Base-by-base conservation (phyloP, 1,284 basidiomycete genomes). In the Cryptococcus sp. region DNA sequence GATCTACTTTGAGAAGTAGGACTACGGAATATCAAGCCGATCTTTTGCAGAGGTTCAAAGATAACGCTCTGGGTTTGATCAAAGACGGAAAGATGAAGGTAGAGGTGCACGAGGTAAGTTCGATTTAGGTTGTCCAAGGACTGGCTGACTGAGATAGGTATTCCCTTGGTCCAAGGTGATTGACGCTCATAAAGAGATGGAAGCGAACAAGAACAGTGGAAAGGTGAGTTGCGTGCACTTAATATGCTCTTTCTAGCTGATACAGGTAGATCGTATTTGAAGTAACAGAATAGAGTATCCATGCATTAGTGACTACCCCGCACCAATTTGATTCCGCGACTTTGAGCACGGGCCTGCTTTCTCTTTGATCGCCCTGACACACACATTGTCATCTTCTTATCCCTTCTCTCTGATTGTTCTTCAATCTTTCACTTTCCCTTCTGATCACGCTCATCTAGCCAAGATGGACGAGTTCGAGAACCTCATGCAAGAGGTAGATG, bases 131-230 rank as follows among this genome's bases (percentile, higher is more conserved):
- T 5, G 4, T 15, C n/a, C 30, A 15, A 30, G 11, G n/a, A 51
- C 38, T 8, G 10, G 44, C 51, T 53, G 30, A 46, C 14, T 10
- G 58, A 88, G 13, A 84, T 84, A 66, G 62, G 61, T 90, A 8
- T 93, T 87, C 77, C 81, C 84, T 1, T 94, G 90, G 91, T 82
- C 83, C 23, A 80, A 90, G 57, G 90, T 96, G 56, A 84, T 85
- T 63, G 83, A 85, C 48, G 93, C 91, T 1, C 91, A 94, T 63
- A 81, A 83, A 58, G 87, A 89, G 76, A 94, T 97, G 89, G 86
- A 88, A 68, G 85, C 80, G 45, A 89, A 94, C 72, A 86, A 84
- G 70, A 96, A 83, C 62, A 79, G 77, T 37, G 82, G 82, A 23
- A 83, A 83, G 75, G 80, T 80, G 58, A 56, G 70, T 60, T n/a